Percentiles rank a stretch among this genome's conserved stretches.
These are phyloP conservation scores for Eucalyptus erythrocorys DNA, from an alignment of 345 rosid genomes.

Conservation along the genomic window DNA sequence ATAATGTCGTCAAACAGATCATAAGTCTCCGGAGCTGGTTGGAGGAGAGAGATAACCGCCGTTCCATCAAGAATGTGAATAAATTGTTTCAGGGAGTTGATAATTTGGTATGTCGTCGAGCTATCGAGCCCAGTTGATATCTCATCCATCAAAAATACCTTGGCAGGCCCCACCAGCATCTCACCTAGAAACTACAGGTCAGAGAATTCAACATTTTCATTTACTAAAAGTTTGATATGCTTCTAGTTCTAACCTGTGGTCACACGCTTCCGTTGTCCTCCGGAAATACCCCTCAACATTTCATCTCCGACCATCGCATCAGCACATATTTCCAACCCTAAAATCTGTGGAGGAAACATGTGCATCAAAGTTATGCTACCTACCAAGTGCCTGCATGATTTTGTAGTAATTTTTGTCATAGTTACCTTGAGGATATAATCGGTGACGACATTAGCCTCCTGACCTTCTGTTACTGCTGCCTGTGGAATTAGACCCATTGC, in stretches of 20 bases:
- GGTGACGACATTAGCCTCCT: slow-evolving; percentile 31
- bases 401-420: too few relatives aligned
- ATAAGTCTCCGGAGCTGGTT: slow-evolving; percentile 74
- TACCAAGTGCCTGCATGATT: too few relatives aligned
- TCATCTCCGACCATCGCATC: too few relatives aligned
- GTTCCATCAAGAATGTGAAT: slow-evolving; percentile 46
- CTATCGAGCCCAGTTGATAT: slow-evolving; percentile 77
- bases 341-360: too few relatives aligned
- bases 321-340: too few relatives aligned
- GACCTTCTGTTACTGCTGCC: slow-evolving; percentile 36
- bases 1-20: slow-evolving; percentile 67
- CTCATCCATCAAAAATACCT: slow-evolving; percentile 65
- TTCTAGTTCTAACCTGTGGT: too few relatives aligned
- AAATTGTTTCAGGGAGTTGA: slow-evolving; percentile 46
- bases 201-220: too few relatives aligned
- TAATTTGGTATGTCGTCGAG: slow-evolving; percentile 59
- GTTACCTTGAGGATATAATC: slow-evolving; percentile 52
- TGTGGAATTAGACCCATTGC: neutral
- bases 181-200: slow-evolving; percentile 22
- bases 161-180: slow-evolving; percentile 63
- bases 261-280: too few relatives aligned
- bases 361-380: too few relatives aligned
- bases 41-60: slow-evolving; percentile 64
- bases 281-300: too few relatives aligned
- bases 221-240: too few relatives aligned